A percentile compares a stretch with the other conserved stretches of the same genome.
These are phyloP conservation scores for Aspergillus intermedius DNA, from an alignment of 2,329 filamentous ascomycete species.

Conservation along the genomic window DNA sequence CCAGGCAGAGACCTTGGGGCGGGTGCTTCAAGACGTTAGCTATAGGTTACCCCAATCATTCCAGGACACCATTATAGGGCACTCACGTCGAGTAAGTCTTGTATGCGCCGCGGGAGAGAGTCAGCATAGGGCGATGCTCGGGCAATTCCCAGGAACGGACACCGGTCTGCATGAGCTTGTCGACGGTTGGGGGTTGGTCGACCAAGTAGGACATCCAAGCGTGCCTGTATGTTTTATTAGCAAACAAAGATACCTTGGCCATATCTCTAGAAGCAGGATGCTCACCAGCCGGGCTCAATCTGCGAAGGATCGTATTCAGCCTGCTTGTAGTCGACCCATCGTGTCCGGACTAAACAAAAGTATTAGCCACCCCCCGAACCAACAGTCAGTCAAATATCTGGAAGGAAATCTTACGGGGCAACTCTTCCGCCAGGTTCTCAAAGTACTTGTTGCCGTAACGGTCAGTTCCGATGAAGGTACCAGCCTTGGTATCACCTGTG, in stretches of 20 bases:
- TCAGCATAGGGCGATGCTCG: conserved; percentile 68
- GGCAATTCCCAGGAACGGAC: conserved; percentile 69
- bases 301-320: conserved; percentile 60
- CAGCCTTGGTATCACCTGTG: conserved; percentile 91
- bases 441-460: conserved; percentile 95
- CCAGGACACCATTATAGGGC: not conserved
- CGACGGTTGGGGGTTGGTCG: conserved; percentile 74
- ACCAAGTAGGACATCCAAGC: conserved; percentile 94
- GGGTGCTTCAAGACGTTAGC: conserved; percentile 18
- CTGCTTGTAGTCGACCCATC: conserved; percentile 96
- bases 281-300: conserved; percentile 81
- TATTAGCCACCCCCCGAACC: conserved; percentile 11
- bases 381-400: too few relatives aligned
- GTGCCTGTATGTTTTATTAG: conserved; percentile 53
- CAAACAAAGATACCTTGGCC: not conserved
- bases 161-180: conserved; percentile 62
- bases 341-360: conserved; percentile 64
- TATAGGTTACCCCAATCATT: not conserved
- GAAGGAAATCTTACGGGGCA: conserved; percentile 61
- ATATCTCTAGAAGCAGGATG: not conserved
- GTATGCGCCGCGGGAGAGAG: conserved; percentile 70
- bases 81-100: conserved; percentile 94
- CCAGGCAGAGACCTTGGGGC: conserved; percentile 31
- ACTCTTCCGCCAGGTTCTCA: conserved; percentile 84
- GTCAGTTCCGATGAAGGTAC: conserved; percentile 76